These are phyloP conservation scores for Carex cristatella DNA, from an alignment of 176 grass and related monocot genomes.

Conservation along the genomic window DNA sequence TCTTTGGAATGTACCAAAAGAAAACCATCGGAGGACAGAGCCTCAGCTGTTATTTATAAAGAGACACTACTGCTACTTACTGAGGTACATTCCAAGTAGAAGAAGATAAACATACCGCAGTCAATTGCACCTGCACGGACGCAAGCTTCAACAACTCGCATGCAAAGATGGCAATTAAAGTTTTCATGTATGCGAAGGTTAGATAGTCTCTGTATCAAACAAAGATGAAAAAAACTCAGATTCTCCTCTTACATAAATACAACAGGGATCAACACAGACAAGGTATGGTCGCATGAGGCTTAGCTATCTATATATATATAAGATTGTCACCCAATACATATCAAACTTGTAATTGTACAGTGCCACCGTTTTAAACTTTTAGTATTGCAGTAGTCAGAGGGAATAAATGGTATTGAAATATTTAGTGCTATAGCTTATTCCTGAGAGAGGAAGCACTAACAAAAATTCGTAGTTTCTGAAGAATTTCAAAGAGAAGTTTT, in stretches of 20 bases:
- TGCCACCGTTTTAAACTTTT: background rate
- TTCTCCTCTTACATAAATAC: constrained; percentile 9
- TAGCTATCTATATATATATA: background rate
- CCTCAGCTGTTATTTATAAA: background rate
- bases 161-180: constrained; percentile 96
- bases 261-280: constrained; percentile 17
- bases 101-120: constrained; percentile 54
- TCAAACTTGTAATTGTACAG: background rate
- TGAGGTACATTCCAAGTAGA: background rate
- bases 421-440: background rate
- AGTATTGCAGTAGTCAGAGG: background rate
- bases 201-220: constrained; percentile 63
- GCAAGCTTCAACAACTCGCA: constrained; percentile 83
- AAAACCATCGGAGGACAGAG: background rate
- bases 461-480: constrained; percentile 85
- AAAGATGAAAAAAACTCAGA: background rate
- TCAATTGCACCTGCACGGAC: constrained; percentile 55
- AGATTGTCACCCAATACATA: background rate
- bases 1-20: background rate
- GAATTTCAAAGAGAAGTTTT: constrained; percentile 74
- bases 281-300: background rate
- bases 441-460: constrained; percentile 37
- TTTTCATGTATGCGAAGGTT: constrained; percentile 89
- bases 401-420: background rate
- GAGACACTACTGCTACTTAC: background rate